Conservation (phyloP, 2,329 filamentous ascomycete genomes). For the Colletotrichum tamarilloi region DNA sequence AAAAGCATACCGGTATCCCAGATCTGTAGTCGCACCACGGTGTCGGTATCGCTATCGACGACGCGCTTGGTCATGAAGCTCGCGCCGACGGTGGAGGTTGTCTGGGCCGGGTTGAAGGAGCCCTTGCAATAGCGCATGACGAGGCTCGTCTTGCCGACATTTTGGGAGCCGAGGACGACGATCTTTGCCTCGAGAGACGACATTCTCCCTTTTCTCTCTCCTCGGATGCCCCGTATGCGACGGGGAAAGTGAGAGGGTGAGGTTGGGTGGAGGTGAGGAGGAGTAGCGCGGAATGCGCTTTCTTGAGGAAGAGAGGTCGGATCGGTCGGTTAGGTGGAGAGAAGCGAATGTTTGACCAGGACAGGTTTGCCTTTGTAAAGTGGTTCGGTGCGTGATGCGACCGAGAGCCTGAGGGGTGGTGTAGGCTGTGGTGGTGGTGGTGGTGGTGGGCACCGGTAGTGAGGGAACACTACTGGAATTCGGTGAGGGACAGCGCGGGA, state of each 20-base stretch:
- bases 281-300: no score
- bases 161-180: conserved; percentile 82
- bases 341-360: no score
- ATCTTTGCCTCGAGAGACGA: conserved; percentile 84
- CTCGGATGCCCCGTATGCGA: neutral
- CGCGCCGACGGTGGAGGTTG: conserved; percentile 80
- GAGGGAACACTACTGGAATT: neutral
- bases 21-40: conserved; percentile 89
- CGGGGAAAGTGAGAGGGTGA: no score
- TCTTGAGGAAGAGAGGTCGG: no score
- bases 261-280: no score
- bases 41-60: conserved; percentile 85
- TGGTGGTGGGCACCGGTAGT: neutral
- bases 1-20: conserved; percentile 81
- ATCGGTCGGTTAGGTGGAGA: no score
- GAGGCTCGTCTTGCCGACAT: conserved; percentile 83
- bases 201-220: conserved; percentile 40
- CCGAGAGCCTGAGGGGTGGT: no score
- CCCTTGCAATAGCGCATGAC: conserved; percentile 82
- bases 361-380: no score
- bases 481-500: neutral
- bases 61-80: conserved; percentile 85
- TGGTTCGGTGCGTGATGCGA: no score
- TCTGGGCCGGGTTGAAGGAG: conserved; percentile 73
- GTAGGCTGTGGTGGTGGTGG: neutral